Conservation (phyloP, 768 basidiomycete genomes). For the Crepidotus variabilis region DNA sequence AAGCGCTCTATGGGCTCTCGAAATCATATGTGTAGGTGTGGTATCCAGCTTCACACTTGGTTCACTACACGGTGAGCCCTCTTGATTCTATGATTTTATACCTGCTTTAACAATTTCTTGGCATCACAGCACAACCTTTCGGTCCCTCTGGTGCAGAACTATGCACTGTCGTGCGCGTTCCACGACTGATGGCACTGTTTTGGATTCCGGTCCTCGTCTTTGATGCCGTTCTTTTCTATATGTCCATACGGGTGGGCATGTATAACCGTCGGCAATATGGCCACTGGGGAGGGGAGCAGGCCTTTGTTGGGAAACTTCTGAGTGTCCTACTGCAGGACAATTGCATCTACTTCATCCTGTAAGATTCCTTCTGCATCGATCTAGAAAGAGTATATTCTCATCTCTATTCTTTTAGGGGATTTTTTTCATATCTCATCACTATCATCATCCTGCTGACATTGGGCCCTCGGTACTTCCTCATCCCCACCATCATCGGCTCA, state of each 20-base stretch:
- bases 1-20: no score
- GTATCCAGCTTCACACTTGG: background rate
- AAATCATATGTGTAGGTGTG: no score
- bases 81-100: background rate
- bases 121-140: slow-evolving; percentile 6
- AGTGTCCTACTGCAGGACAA: slow-evolving; percentile 23
- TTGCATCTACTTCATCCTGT: slow-evolving; percentile 24
- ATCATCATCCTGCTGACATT: slow-evolving; percentile 22
- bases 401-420: slow-evolving; percentile 14
- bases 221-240: slow-evolving; percentile 22
- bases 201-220: slow-evolving; percentile 28
- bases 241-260: slow-evolving; percentile 20
- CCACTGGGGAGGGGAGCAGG: slow-evolving; percentile 11
- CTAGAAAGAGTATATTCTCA: background rate
- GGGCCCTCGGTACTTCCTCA: slow-evolving; percentile 17
- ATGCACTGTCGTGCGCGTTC: slow-evolving; percentile 16
- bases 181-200: slow-evolving; percentile 18
- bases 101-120: background rate
- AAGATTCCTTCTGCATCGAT: slow-evolving; percentile 3
- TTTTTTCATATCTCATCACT: slow-evolving; percentile 19
- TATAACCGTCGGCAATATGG: slow-evolving; percentile 17
- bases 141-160: background rate
- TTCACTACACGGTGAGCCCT: background rate
- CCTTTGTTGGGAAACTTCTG: slow-evolving; percentile 15
- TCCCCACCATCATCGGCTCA: slow-evolving; percentile 21